Evolutionary conservation across 2,329 filamentous ascomycete genomes (phyloP).

Genomic region (Thielaviopsis ethacetica): DNA sequence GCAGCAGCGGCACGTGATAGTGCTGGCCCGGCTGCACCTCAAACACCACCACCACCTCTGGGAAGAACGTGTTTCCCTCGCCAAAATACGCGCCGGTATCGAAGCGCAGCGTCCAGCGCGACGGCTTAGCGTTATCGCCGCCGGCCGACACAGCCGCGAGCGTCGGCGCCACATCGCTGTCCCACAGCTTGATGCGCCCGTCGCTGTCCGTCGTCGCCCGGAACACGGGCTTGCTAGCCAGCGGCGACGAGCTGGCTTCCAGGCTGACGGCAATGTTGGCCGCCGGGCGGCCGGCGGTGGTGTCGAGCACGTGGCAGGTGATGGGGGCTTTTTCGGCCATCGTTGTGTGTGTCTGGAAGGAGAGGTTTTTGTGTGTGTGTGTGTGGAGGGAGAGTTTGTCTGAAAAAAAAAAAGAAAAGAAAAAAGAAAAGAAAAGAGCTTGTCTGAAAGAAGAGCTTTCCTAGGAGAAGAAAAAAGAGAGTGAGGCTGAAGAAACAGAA

Average conservation of each 20-base stretch:
- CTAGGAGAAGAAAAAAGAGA: too few species aligned
- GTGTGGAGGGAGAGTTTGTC: too few species aligned
- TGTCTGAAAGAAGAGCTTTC: too few species aligned
- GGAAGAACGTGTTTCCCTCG: constrained; percentile 43
- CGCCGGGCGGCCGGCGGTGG: constrained; percentile 54
- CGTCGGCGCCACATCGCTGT: neutral
- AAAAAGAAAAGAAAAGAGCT: too few species aligned
- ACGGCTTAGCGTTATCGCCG: constrained; percentile 18
- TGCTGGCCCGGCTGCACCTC: constrained; percentile 41
- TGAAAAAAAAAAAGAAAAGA: too few species aligned
- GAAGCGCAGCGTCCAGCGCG: constrained; percentile 54
- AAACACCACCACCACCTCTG: constrained; percentile 39
- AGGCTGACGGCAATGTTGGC: constrained; percentile 50
- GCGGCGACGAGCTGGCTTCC: constrained; percentile 23
- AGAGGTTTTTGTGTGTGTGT: too few species aligned
- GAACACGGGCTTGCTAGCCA: constrained; percentile 26
- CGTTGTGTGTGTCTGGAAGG: constrained; percentile 7
- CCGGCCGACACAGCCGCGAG: neutral
- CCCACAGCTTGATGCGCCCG: constrained; percentile 56
- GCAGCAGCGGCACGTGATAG: constrained; percentile 64
- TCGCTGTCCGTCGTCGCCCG: constrained; percentile 57
- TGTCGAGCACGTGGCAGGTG: constrained; percentile 79
- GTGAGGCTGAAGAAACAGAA: too few species aligned
- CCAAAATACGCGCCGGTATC: constrained; percentile 59
- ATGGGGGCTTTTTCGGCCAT: constrained; percentile 42